Conservation (phyloP, 1,284 basidiomycete genomes). For the Ustilago crameri region DNA sequence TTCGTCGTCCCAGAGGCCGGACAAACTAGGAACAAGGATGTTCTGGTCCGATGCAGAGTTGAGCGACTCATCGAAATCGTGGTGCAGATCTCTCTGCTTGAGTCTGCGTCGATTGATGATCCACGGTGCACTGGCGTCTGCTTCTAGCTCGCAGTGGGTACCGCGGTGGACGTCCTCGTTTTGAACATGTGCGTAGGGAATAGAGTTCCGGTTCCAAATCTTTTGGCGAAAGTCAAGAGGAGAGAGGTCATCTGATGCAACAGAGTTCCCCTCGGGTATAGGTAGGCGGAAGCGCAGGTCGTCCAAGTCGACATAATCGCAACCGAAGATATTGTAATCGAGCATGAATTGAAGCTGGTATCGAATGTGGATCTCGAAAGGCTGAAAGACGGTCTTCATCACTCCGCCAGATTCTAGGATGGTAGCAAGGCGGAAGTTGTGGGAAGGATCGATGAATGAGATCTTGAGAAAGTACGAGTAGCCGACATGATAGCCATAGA, state of each 20-base stretch:
- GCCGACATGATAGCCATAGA: slow-evolving; percentile 91
- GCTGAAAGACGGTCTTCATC: slow-evolving; percentile 75
- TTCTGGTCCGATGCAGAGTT: slow-evolving; percentile 68
- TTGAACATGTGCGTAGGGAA: slow-evolving; percentile 41
- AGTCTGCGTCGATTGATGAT: slow-evolving; percentile 85
- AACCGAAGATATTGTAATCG: slow-evolving; percentile 94
- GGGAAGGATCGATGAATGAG: slow-evolving; percentile 74
- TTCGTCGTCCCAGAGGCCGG: slow-evolving; percentile 96
- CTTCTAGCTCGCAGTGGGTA: slow-evolving; percentile 81
- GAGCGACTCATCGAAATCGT: slow-evolving; percentile 70
- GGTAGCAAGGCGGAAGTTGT: slow-evolving; percentile 57
- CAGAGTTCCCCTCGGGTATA: slow-evolving; percentile 67
- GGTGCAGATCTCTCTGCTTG: slow-evolving; percentile 78
- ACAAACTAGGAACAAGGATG: slow-evolving; percentile 85
- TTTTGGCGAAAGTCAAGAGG: slow-evolving; percentile 27
- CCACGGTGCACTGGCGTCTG: slow-evolving; percentile 82
- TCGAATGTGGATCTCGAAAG: slow-evolving; percentile 83
- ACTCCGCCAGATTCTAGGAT: slow-evolving; percentile 60
- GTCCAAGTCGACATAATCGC: slow-evolving; percentile 81
- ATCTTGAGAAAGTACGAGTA: slow-evolving; percentile 92
- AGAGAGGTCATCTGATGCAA: slow-evolving; percentile 20
- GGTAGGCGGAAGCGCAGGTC: slow-evolving; percentile 72
- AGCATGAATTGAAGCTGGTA: slow-evolving; percentile 92
- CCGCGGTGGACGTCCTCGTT: slow-evolving; percentile 67
- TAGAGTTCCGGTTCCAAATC: slow-evolving; percentile 41